Conservation (phyloP, 345 rosid genomes). For the Adansonia digitata region DNA sequence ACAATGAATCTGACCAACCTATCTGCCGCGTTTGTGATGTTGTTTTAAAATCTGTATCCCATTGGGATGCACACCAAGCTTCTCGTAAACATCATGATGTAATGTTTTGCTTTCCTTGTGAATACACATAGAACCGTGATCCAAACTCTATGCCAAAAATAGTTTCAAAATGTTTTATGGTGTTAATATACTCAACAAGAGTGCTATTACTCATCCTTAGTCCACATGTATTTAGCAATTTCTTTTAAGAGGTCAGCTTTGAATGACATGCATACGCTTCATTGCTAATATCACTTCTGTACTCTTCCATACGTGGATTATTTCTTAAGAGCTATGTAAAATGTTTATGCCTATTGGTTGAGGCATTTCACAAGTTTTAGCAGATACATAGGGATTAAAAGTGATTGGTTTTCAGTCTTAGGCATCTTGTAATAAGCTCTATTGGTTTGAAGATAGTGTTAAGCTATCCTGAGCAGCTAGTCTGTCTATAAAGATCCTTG, state of each 20-base stretch:
- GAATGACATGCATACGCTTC: not conserved
- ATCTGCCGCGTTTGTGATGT: conserved; percentile 79
- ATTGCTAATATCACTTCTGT: not conserved
- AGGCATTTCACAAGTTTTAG: not conserved
- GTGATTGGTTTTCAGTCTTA: not conserved
- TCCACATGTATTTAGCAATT: not conserved
- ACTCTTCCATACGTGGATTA: not conserved
- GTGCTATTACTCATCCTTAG: no score
- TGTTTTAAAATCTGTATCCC: conserved; percentile 74
- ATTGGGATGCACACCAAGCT: conserved; percentile 96
- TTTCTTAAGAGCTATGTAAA: not conserved
- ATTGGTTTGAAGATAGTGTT: not conserved
- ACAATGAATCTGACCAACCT: conserved; percentile 83
- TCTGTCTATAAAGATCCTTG: not conserved
- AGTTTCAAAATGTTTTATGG: not conserved
- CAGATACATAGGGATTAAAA: not conserved
- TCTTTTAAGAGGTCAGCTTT: not conserved
- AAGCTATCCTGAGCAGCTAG: not conserved
- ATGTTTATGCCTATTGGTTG: not conserved
- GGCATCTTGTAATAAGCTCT: not conserved
- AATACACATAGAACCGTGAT: not conserved
- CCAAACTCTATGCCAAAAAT: not conserved
- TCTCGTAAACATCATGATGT: conserved; percentile 94
- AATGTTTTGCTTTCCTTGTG: not conserved
- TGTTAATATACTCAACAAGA: no score